Evolutionary conservation across 176 grass and related monocot genomes (phyloP).

Genomic region (Calamus simplicifolius): DNA sequence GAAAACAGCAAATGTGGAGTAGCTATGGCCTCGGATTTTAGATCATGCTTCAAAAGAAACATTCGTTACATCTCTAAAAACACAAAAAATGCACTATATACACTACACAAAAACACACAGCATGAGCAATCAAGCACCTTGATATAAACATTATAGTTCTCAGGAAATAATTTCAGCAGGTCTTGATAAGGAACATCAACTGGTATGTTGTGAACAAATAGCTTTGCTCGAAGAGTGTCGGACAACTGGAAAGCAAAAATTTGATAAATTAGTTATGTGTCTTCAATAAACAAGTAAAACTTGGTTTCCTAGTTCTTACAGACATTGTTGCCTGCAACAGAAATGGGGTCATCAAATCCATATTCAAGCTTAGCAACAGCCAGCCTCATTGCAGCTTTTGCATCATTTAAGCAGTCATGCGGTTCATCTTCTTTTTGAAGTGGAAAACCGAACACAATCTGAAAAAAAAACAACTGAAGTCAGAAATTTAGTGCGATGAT

Average conservation of each 20-base stretch:
- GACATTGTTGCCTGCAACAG: conserved; percentile 29
- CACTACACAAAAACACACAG: no score
- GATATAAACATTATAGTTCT: conserved; percentile 34
- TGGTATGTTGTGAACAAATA: conserved; percentile 73
- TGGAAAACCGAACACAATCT: conserved; percentile 60
- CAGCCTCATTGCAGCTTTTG: conserved; percentile 73
- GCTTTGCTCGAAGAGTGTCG: conserved; percentile 42
- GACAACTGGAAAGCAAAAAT: conserved; percentile 35
- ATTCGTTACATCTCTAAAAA: no score
- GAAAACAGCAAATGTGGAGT: conserved; percentile 56
- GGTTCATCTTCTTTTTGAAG: conserved; percentile 68
- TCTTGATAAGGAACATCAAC: conserved; percentile 55
- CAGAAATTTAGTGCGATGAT: no score
- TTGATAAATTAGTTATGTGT: conserved; percentile 22
- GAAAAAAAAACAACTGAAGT: conserved; percentile 21
- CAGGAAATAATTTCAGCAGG: conserved; percentile 39
- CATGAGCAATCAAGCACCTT: conserved; percentile 26
- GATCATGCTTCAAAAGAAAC: conserved; percentile 38
- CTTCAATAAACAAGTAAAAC: not conserved
- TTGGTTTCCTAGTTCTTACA: conserved; percentile 23
- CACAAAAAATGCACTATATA: no score
- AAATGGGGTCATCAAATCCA: conserved; percentile 63
- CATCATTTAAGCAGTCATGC: conserved; percentile 96
- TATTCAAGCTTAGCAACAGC: conserved; percentile 65
- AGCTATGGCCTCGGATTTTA: conserved; percentile 51